A percentile compares a stretch with the other conserved stretches of the same genome.
Conservation (phyloP, 192 early-diverging fungal species). For the Spizellomyces punctatus region DNA sequence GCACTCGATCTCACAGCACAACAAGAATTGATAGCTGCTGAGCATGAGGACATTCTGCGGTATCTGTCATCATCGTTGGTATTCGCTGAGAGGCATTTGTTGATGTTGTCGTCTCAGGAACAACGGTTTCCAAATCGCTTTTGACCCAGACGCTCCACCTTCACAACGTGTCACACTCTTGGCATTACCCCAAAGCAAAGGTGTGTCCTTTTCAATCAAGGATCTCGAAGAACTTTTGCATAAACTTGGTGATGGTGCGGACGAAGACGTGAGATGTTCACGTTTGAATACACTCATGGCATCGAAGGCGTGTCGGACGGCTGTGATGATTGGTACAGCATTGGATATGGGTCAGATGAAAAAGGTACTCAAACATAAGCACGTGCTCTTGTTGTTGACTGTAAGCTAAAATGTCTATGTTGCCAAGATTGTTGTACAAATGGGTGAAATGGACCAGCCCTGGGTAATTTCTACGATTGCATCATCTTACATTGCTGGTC, state of each 20-base stretch:
- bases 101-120: slow-evolving; percentile 24
- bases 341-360: slow-evolving; percentile 73
- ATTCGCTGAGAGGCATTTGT: too few species aligned
- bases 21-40: slow-evolving; percentile 78
- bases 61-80: not conserved
- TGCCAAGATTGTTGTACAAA: slow-evolving; percentile 69
- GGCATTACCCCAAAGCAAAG: slow-evolving; percentile 70
- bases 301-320: slow-evolving; percentile 85
- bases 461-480: slow-evolving; percentile 60
- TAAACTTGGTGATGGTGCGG: slow-evolving; percentile 31
- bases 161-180: slow-evolving; percentile 68
- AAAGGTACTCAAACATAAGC: slow-evolving; percentile 44
- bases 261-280: slow-evolving; percentile 61
- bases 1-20: slow-evolving; percentile 71
- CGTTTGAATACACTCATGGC: slow-evolving; percentile 77
- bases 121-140: slow-evolving; percentile 81
- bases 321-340: slow-evolving; percentile 90
- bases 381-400: not conserved
- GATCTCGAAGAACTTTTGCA: slow-evolving; percentile 76
- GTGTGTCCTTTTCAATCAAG: slow-evolving; percentile 70
- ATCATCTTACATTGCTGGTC: too few species aligned
- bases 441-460: slow-evolving; percentile 88
- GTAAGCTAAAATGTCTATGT: slow-evolving; percentile 11
- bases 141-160: slow-evolving; percentile 60
- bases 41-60: slow-evolving; percentile 69